These are phyloP conservation scores for Vanrija sp. DNA, from an alignment of 1,284 basidiomycete genomes.

Conservation along the genomic window DNA sequence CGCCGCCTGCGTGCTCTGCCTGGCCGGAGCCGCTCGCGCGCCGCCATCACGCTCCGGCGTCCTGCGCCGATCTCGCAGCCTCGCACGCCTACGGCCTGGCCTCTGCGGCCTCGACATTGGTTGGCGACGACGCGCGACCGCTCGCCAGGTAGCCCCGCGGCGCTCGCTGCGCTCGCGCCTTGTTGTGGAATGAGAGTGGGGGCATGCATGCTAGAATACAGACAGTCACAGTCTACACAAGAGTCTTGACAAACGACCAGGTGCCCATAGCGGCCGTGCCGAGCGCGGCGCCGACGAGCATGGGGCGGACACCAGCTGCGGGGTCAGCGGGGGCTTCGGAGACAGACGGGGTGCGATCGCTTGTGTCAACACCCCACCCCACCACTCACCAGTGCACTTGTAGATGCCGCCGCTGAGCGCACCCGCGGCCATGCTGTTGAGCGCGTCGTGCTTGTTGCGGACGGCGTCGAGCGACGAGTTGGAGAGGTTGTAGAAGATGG, in stretches of 20 bases:
- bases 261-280: conserved; percentile 82
- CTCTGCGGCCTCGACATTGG: no score
- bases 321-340: conserved; percentile 27
- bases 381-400: conserved; percentile 80
- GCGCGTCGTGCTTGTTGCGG: conserved; percentile 86
- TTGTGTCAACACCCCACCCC: conserved; percentile 15
- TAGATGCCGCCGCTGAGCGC: conserved; percentile 85
- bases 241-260: conserved; percentile 89
- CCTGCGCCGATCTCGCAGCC: no score
- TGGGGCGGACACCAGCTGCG: conserved; percentile 83
- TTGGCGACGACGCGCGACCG: no score
- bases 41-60: no score
- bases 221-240: conserved; percentile 21
- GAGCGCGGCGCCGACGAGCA: conserved; percentile 78
- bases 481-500: conserved; percentile 92
- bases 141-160: no score
- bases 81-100: no score
- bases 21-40: no score
- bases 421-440: conserved; percentile 87
- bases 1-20: no score
- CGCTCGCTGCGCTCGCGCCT: no score
- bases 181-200: conserved; percentile 1
- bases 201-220: conserved; percentile 9
- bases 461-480: conserved; percentile 88
- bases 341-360: conserved; percentile 1